Evolutionary conservation across 345 rosid species (phyloP).

Genomic region (Erucastrum elatum): DNA sequence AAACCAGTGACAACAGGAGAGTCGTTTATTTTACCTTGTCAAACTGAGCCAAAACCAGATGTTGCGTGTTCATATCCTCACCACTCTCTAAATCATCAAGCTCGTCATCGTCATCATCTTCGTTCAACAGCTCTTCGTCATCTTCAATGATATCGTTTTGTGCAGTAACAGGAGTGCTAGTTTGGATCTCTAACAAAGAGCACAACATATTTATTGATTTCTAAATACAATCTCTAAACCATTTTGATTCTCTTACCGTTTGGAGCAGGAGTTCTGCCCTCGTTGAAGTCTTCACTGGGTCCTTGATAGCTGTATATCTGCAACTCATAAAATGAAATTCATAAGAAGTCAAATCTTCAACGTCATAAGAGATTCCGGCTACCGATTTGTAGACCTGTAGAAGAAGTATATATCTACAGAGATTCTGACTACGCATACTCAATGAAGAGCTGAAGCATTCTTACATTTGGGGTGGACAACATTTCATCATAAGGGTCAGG

Average conservation of each 20-base stretch:
- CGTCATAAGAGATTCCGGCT: conserved; percentile 2
- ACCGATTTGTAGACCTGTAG: not conserved
- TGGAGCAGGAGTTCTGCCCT: conserved; percentile 57
- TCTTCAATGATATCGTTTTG: conserved; percentile 66
- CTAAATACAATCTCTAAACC: not conserved
- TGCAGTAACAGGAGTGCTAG: conserved; percentile 62
- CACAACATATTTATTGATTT: not conserved
- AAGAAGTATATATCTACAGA: no score
- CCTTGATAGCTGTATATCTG: conserved; percentile 79
- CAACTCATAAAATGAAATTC: not conserved
- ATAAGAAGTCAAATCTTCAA: not conserved
- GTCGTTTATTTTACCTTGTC: conserved; percentile 77
- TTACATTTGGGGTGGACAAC: not conserved
- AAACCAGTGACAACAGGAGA: not conserved
- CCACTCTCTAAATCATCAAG: conserved; percentile 83
- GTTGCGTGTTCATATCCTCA: conserved; percentile 93
- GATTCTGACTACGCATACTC: not conserved
- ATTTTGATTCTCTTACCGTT: conserved; percentile 52
- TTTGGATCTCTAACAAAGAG: conserved; percentile 60
- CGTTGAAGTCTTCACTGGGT: conserved; percentile 3
- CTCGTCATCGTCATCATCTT: conserved; percentile 92
- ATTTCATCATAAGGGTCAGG: not conserved
- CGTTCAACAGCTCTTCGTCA: conserved; percentile 85
- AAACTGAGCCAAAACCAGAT: conserved; percentile 93
- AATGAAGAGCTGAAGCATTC: not conserved